phyloP scores from a whole-genome alignment of 768 basidiomycete species.

The Boletus rubescentipes region DNA sequence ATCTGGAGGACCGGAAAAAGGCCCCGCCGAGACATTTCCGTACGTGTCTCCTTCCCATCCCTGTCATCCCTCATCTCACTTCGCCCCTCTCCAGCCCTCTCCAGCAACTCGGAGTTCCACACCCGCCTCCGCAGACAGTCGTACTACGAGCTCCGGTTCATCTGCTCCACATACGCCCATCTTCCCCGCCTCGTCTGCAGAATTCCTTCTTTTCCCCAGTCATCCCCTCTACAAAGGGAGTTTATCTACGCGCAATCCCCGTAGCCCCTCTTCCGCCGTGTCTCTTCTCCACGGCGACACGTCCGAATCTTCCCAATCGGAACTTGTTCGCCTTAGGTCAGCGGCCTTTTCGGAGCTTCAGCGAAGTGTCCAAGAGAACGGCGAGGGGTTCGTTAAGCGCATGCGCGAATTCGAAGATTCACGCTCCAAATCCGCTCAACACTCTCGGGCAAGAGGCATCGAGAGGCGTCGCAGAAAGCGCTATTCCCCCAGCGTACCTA shows the following conservation, averaged over 20 bases:
- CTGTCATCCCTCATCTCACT: constrained; percentile 8
- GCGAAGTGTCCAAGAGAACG: constrained; percentile 59
- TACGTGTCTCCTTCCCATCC: constrained; percentile 28
- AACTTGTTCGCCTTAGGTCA: constrained; percentile 51
- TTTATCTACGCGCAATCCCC: constrained; percentile 9
- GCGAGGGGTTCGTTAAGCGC: constrained; percentile 64
- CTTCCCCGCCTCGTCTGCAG: constrained; percentile 49
- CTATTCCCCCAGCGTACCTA: constrained; percentile 26
- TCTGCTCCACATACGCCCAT: constrained; percentile 33
- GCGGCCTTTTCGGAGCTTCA: constrained; percentile 67
- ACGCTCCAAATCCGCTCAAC: constrained; percentile 41
- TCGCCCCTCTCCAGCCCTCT: constrained; percentile 13
- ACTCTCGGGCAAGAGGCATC: constrained; percentile 39
- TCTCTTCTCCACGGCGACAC: constrained; percentile 20
- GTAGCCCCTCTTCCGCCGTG: constrained; percentile 24
- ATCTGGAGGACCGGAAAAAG: constrained; percentile 55
- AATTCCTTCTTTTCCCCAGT: constrained; percentile 46
- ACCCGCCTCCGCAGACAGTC: constrained; percentile 30
- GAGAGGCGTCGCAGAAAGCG: constrained; percentile 46
- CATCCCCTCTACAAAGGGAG: constrained; percentile 10
- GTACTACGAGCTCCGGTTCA: constrained; percentile 22
- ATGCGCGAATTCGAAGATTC: constrained; percentile 72
- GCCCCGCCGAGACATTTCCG: constrained; percentile 47
- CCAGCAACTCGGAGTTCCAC: constrained; percentile 30
- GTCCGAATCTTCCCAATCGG: constrained; percentile 24